These are phyloP conservation scores for Akebia trifoliata DNA, from an alignment of 164 flowering plant genomes.

Conservation along the genomic window DNA sequence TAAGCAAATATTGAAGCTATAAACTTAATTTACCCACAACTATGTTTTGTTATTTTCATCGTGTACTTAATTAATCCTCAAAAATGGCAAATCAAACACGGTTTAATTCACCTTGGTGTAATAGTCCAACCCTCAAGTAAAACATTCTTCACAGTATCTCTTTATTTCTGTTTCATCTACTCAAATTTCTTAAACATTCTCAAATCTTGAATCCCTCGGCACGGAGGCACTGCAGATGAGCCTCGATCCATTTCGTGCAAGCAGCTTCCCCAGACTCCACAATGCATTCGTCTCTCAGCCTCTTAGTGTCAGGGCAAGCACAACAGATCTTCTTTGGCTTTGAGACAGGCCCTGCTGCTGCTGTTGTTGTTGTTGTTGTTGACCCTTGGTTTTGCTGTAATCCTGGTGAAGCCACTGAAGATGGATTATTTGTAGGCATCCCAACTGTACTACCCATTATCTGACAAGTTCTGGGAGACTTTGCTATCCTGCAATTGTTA, in stretches of 20 bases:
- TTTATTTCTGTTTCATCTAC: neutral
- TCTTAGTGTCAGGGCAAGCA: constrained; percentile 34
- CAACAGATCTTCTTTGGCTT: constrained; percentile 61
- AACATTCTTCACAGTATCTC: neutral
- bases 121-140: too few species aligned
- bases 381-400: constrained; percentile 26
- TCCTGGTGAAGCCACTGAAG: constrained; percentile 9
- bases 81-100: too few species aligned
- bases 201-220: constrained; percentile 67
- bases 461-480: neutral
- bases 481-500: neutral
- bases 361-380: neutral
- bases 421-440: neutral
- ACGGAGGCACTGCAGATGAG: constrained; percentile 62
- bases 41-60: too few species aligned
- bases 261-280: constrained; percentile 59
- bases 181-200: constrained; percentile 3
- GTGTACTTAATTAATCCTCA: too few species aligned
- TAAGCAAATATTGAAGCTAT: too few species aligned
- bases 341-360: constrained; percentile 20
- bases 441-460: neutral
- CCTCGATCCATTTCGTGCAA: constrained; percentile 67
- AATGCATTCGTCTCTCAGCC: constrained; percentile 30
- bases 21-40: too few species aligned
- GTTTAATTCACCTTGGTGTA: too few species aligned